A percentile compares a stretch with the other conserved stretches of the same genome.
Evolutionary conservation across 1,284 basidiomycete species (phyloP).

Genomic region (Blastosporella zonata): DNA sequence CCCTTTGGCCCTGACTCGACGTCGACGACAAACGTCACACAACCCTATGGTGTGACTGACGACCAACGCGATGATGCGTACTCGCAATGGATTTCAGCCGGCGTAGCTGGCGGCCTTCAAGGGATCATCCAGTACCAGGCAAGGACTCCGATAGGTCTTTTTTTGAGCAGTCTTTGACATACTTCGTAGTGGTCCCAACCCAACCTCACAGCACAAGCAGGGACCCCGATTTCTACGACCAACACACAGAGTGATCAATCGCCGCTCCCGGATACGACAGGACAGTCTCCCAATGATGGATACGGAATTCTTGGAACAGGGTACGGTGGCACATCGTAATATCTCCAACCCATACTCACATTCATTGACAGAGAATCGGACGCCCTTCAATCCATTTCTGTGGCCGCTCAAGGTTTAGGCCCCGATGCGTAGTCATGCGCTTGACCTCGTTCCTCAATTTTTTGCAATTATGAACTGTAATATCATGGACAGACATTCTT

Average conservation of each 20-base stretch:
- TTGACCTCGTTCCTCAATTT: neutral
- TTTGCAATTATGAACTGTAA: neutral
- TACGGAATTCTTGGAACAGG: constrained; percentile 42
- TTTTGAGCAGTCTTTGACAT: neutral
- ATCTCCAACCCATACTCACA: neutral
- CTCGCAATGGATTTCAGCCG: constrained; percentile 48
- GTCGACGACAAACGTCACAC: constrained; percentile 14
- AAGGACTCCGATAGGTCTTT: neutral
- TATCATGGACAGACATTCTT: neutral
- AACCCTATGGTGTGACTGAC: constrained; percentile 47
- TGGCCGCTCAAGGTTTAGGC: constrained; percentile 22
- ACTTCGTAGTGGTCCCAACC: constrained; percentile 48
- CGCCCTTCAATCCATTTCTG: constrained; percentile 21
- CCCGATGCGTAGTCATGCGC: constrained; percentile 2
- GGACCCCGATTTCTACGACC: constrained; percentile 38
- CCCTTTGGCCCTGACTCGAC: constrained; percentile 37
- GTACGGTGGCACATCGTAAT: constrained; percentile 25
- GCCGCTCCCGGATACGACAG: constrained; percentile 33
- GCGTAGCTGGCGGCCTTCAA: constrained; percentile 40
- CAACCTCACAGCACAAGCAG: constrained; percentile 40
- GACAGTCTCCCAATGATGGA: constrained; percentile 62
- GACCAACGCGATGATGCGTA: constrained; percentile 52
- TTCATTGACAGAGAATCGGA: constrained; percentile 19
- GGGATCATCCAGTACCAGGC: constrained; percentile 62
- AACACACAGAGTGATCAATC: constrained; percentile 31